Evolutionary conservation across 1,139 yeast genomes (phyloP).

Genomic region (Arxiozyma bovina): DNA sequence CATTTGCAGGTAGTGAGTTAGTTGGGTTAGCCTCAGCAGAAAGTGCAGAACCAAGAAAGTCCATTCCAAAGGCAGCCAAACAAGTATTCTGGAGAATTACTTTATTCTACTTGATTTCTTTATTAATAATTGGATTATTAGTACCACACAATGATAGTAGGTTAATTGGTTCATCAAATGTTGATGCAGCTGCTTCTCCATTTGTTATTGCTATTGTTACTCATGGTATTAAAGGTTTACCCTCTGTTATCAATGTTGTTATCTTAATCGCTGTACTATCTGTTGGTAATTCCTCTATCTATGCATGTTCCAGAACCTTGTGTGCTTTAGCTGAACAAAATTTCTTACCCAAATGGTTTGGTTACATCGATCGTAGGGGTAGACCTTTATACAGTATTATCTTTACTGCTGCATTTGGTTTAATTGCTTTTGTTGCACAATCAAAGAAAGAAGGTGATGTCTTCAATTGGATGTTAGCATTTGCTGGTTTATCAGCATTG

Average conservation of each 20-base stretch:
- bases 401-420: constrained; percentile 43
- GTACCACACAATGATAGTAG: constrained; percentile 38
- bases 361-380: constrained; percentile 60
- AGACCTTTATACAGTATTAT: constrained; percentile 55
- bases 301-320: constrained; percentile 56
- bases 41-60: constrained; percentile 62
- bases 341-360: constrained; percentile 52
- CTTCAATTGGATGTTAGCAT: constrained; percentile 59
- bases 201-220: constrained; percentile 51
- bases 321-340: constrained; percentile 58
- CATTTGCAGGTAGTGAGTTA: constrained; percentile 59
- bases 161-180: constrained; percentile 36
- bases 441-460: constrained; percentile 47
- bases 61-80: constrained; percentile 67
- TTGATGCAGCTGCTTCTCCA: constrained; percentile 50
- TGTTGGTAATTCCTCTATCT: constrained; percentile 63
- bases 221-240: constrained; percentile 48
- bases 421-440: constrained; percentile 52
- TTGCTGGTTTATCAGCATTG: constrained; percentile 57
- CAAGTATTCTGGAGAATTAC: constrained; percentile 68
- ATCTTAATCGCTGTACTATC: constrained; percentile 56
- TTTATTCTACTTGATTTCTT: constrained; percentile 46
- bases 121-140: constrained; percentile 39
- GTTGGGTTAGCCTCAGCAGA: constrained; percentile 87
- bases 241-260: constrained; percentile 45